Evolutionary conservation across 495 filamentous ascomycete species (phyloP).

Genomic region (Pseudomonodictys pantanalensis): DNA sequence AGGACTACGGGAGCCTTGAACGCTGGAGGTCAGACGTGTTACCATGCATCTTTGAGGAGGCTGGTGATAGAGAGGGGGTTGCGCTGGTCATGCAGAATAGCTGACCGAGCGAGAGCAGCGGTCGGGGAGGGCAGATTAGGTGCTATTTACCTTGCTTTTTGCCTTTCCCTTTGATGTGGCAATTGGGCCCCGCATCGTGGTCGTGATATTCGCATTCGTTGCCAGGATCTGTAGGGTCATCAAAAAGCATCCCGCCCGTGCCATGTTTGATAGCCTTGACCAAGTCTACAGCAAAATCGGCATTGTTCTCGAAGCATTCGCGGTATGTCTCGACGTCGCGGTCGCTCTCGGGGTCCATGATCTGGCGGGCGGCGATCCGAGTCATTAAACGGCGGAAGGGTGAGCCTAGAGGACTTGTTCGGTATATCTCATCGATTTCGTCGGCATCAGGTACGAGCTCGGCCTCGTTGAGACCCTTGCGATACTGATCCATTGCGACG

Average conservation of each 20-base stretch:
- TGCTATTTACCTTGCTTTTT: constrained; percentile 38
- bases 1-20: constrained; percentile 24
- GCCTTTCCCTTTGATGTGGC: constrained; percentile 36
- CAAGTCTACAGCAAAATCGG: constrained; percentile 50
- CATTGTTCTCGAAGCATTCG: constrained; percentile 45
- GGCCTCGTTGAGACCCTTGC: constrained; percentile 44
- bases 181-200: constrained; percentile 42
- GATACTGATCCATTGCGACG: constrained; percentile 50
- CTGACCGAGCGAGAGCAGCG: too few species aligned
- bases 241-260: constrained; percentile 47
- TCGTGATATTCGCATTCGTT: constrained; percentile 48
- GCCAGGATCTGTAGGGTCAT: constrained; percentile 46
- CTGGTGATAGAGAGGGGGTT: constrained; percentile 9
- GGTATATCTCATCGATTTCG: constrained; percentile 50
- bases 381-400: constrained; percentile 49
- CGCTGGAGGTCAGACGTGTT: constrained; percentile 31
- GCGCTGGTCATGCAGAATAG: constrained; percentile 27
- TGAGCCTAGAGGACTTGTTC: constrained; percentile 38
- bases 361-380: constrained; percentile 50
- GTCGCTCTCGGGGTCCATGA: constrained; percentile 51
- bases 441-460: constrained; percentile 49
- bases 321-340: constrained; percentile 45
- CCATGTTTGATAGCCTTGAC: constrained; percentile 48
- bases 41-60: constrained; percentile 22
- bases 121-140: constrained; percentile 6